Conservation (phyloP, 2,329 filamentous ascomycete species). For the Mariannaea elegans region DNA sequence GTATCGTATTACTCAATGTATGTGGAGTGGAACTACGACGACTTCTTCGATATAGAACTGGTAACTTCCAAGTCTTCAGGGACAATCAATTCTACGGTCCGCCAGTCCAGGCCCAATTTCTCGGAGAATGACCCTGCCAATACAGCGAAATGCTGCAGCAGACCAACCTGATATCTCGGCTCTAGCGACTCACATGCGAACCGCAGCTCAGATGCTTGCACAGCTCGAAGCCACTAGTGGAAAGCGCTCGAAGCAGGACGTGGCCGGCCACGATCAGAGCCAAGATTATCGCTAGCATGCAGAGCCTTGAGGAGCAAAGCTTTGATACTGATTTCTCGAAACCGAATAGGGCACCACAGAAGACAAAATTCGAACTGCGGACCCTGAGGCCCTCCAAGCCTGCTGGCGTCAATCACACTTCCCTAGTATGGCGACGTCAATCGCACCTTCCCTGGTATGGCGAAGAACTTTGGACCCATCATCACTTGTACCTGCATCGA, state of each 20-base stretch:
- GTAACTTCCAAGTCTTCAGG: conserved; percentile 75
- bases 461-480: no score
- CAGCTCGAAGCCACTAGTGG: conserved; percentile 83
- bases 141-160: conserved; percentile 61
- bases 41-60: conserved; percentile 68
- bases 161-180: conserved; percentile 86
- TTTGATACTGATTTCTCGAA: conserved; percentile 86
- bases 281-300: conserved; percentile 91
- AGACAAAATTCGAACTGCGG: conserved; percentile 93
- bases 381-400: conserved; percentile 72
- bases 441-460: no score
- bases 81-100: conserved; percentile 72
- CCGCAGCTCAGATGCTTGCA: conserved; percentile 86
- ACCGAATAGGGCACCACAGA: conserved; percentile 91
- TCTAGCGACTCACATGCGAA: conserved; percentile 86
- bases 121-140: conserved; percentile 69
- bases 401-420: no score
- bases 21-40: conserved; percentile 70
- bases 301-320: conserved; percentile 84
- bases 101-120: conserved; percentile 67
- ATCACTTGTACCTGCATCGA: background rate
- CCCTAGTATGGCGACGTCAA: no score
- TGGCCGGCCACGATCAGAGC: conserved; percentile 84
- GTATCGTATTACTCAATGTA: conserved; percentile 55
- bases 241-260: conserved; percentile 81